These are phyloP conservation scores for Penicillium sp. DNA, from an alignment of 2,329 filamentous ascomycete species.

Conservation along the genomic window DNA sequence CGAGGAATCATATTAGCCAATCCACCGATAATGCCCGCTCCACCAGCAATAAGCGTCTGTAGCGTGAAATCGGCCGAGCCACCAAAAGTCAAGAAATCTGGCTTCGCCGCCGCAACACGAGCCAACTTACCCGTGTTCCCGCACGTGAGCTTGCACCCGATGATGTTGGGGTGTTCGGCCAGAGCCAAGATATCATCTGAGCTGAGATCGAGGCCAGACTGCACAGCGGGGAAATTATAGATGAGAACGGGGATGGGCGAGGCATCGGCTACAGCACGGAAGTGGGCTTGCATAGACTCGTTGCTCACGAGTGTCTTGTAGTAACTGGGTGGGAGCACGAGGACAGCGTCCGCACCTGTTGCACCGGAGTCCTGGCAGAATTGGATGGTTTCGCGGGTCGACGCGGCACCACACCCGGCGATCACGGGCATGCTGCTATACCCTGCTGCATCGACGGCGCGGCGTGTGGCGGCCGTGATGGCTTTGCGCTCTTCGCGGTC, in stretches of 20 bases:
- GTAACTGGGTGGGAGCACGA: constrained; percentile 74
- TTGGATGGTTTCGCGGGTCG: constrained; percentile 68
- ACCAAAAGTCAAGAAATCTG: constrained; percentile 76
- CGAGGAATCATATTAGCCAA: constrained; percentile 84
- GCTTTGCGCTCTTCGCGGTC: constrained; percentile 66
- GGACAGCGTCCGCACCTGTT: constrained; percentile 70
- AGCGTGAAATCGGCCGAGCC: constrained; percentile 85
- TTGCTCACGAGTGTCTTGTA: constrained; percentile 66
- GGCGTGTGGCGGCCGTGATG: constrained; percentile 67
- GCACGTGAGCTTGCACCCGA: constrained; percentile 70
- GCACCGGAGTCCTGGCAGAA: constrained; percentile 67
- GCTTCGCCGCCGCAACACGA: constrained; percentile 53
- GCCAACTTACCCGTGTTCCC: constrained; percentile 72
- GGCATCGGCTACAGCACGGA: constrained; percentile 60
- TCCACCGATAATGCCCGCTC: constrained; percentile 80
- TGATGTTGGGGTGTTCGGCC: constrained; percentile 61
- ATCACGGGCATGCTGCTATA: constrained; percentile 68
- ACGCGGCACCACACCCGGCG: constrained; percentile 72
- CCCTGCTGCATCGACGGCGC: constrained; percentile 65
- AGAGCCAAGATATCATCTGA: constrained; percentile 62
- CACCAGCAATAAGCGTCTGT: constrained; percentile 75
- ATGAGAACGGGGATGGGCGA: constrained; percentile 64
- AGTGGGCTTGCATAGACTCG: constrained; percentile 61
- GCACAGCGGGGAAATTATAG: constrained; percentile 71
- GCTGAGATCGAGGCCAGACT: constrained; percentile 65